Base-by-base conservation (phyloP, 148 eudicot genomes). In the Amaranthus hypochondriacus region DNA sequence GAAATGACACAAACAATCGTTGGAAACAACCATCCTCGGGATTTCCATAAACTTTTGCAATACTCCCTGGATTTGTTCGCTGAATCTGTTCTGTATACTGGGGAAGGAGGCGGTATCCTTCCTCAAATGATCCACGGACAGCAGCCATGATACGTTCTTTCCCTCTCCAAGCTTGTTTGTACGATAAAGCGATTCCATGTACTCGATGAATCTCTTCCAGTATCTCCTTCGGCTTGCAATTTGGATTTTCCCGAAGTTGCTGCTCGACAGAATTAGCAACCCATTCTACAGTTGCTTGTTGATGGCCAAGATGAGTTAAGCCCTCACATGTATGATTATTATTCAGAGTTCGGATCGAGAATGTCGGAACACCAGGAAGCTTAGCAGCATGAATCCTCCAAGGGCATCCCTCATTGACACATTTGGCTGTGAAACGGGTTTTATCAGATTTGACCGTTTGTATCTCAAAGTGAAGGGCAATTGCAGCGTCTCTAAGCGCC, bases 101-200 rank as follows among this genome's bases (percentile, higher is more conserved):
- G 5, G 92, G 92, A 61, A 90, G 83, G 58, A 90, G 90, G 59
- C 90, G 96, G 68, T 86, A 90, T 57, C 86, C 96, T 65, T 88
- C 92, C 69, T 90, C 92, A 71, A 84, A 85, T 46, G 96, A 85
- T 48, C 89, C 96, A 76, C 86, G 96, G 56, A 90, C 86, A 56
- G 90, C 71, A 77, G 96, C 90, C 96, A 88, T 77, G 66, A 88
- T 79, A 55, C 96, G 86, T 72, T 90, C 96, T 80, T 90, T 90
- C 43, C 92, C 92, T 76, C 96, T 84, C 92, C 96, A 90, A 9
- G 96, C 96, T 85, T 90, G 92, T 81, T 88, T 90, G 81, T 90
- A 90, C 4, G 96, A 87, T 62, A 90, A 73, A 48, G 96, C 85
- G 76, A 90, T 88, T 51, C 96, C 96, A 76, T 90, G 92, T 72